A percentile compares a stretch with the other conserved stretches of the same genome.
Conservation (phyloP, 768 basidiomycete genomes). For the Butyriboletus loyo region DNA sequence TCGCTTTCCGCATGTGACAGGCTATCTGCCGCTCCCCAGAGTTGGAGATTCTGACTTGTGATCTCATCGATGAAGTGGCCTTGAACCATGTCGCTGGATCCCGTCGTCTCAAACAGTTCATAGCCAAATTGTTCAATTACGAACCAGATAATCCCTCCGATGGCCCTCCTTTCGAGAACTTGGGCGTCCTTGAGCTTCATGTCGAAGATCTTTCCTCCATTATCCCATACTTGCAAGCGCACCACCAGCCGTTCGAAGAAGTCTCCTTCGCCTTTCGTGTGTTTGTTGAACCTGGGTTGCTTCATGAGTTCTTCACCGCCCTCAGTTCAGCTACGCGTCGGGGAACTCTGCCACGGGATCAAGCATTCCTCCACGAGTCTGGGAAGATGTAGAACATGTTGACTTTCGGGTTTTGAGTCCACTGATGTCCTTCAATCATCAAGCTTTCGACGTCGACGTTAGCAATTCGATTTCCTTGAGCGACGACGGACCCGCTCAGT, state of each 20-base stretch:
- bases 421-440: slow-evolving; percentile 1
- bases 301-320: slow-evolving; percentile 3
- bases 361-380: background rate
- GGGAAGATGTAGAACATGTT: background rate
- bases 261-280: background rate
- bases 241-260: slow-evolving; percentile 6
- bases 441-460: background rate
- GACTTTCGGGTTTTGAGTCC: slow-evolving; percentile 1
- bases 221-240: slow-evolving; percentile 1
- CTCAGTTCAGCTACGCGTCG: background rate
- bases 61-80: background rate
- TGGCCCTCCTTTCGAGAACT: slow-evolving; percentile 3
- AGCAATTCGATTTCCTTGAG: background rate
- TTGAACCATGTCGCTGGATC: slow-evolving; percentile 1
- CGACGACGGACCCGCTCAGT: background rate
- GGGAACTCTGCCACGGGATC: slow-evolving; percentile 1
- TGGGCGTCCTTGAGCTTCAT: background rate
- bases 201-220: slow-evolving; percentile 4
- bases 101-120: background rate
- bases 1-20: background rate
- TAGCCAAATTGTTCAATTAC: background rate
- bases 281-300: background rate
- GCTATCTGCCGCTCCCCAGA: background rate
- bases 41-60: background rate
- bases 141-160: background rate